phyloP scores from a whole-genome alignment of 1,139 yeast species.

The Hemisphaericaspora lyxosophila region DNA sequence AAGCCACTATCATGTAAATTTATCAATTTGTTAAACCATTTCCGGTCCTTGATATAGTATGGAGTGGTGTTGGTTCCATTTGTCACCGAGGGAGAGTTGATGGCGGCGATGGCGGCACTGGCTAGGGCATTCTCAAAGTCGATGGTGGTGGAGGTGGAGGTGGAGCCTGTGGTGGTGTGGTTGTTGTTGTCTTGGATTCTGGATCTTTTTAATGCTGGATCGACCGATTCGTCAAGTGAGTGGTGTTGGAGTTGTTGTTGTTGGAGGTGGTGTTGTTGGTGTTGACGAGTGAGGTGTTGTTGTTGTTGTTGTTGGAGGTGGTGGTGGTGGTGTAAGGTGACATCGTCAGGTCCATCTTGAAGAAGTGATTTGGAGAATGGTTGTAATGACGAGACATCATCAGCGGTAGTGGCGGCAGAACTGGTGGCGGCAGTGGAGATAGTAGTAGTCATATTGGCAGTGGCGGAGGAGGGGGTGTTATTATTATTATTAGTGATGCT shows the following conservation, averaged over 20 bases:
- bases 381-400: neutral
- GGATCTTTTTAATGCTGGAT: constrained; percentile 30
- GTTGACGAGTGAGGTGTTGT: neutral
- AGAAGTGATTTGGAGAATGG: constrained; percentile 1
- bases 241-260: neutral
- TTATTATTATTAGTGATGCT: constrained; percentile 1
- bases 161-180: too few species aligned
- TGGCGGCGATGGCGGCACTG: constrained; percentile 36
- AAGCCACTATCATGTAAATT: constrained; percentile 30
- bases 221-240: constrained; percentile 26
- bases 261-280: constrained; percentile 3
- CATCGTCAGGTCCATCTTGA: constrained; percentile 3
- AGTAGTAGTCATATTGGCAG: neutral
- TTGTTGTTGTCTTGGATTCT: constrained; percentile 16
- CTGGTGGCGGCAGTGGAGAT: neutral
- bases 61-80: constrained; percentile 26
- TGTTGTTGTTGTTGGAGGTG: constrained; percentile 4
- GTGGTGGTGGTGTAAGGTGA: neutral
- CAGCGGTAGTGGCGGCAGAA: neutral
- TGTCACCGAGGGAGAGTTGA: constrained; percentile 31
- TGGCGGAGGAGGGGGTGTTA: neutral
- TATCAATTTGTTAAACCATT: constrained; percentile 41
- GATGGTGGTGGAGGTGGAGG: constrained; percentile 17
- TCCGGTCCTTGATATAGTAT: constrained; percentile 38
- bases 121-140: constrained; percentile 36